phyloP scores from a whole-genome alignment of 352 stramenopile species.

The Pythium rishiriense region DNA sequence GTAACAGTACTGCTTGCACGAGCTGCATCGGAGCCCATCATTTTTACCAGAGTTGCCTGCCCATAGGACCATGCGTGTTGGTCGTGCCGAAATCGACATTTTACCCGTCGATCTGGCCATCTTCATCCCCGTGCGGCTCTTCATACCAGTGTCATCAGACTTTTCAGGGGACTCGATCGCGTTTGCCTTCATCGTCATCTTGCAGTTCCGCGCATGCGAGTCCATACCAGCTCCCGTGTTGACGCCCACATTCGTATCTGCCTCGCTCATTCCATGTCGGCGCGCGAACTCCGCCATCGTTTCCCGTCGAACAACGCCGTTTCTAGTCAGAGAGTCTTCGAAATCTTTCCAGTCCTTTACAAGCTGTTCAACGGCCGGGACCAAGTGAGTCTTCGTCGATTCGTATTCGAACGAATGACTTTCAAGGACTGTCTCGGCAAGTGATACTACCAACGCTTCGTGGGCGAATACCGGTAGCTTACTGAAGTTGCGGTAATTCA shows the following conservation, averaged over 20 bases:
- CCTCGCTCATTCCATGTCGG: slow-evolving; percentile 36
- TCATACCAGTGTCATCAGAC: slow-evolving; percentile 2
- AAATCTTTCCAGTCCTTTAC: slow-evolving; percentile 59
- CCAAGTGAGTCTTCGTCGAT: slow-evolving; percentile 42
- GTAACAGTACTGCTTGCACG: slow-evolving; percentile 88
- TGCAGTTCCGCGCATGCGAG: slow-evolving; percentile 23
- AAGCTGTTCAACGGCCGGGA: slow-evolving; percentile 66
- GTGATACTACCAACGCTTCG: slow-evolving; percentile 77
- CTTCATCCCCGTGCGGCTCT: slow-evolving; percentile 27
- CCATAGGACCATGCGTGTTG: slow-evolving; percentile 80
- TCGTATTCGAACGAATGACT: slow-evolving; percentile 53
- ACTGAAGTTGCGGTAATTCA: slow-evolving; percentile 71
- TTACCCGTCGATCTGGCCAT: slow-evolving; percentile 19
- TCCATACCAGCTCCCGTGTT: neutral
- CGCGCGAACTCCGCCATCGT: slow-evolving; percentile 44
- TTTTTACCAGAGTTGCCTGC: slow-evolving; percentile 76
- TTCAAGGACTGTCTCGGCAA: slow-evolving; percentile 72
- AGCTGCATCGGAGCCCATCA: slow-evolving; percentile 68
- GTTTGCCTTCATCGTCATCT: slow-evolving; percentile 24
- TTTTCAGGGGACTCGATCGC: slow-evolving; percentile 14
- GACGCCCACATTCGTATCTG: slow-evolving; percentile 13
- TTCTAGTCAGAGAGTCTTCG: slow-evolving; percentile 35
- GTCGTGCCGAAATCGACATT: slow-evolving; percentile 32
- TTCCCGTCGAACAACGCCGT: slow-evolving; percentile 44
- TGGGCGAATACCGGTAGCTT: slow-evolving; percentile 88